Evolutionary conservation across 768 basidiomycete genomes (phyloP), one percentile per base, ranked within the genome.

Genomic region (Xerocomellus dryophilus): DNA sequence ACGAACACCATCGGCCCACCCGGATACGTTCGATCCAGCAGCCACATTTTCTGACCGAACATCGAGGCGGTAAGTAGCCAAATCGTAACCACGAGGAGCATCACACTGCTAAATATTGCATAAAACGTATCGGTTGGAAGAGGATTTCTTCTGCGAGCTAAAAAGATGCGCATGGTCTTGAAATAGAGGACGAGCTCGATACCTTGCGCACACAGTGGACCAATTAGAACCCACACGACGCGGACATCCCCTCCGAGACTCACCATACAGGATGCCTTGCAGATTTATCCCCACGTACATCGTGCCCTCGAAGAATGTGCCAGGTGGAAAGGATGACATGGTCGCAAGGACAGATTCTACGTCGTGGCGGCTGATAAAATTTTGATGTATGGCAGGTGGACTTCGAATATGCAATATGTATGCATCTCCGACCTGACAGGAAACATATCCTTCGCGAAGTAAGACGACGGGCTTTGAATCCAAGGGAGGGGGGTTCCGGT

Each of bases 11-110:
- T 42, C 27, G 62, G 51, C n/a, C 73, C 72, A 5, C 71, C 70
- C 7, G 72, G 72, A 35, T 66, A 68, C n/a, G 3, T 44, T 64
- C 48, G 0, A 53, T 69, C 50, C 7, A 63, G 55, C 12, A 75
- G 56, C 74, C 74, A 75, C 54, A 66, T 61, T 35, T 61, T 44
- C 46, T 68, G 55, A 3, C 63, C 63, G 15, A 35, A 62, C 6
- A 66, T 68, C 1, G 29, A 31, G 10, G 29, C 10, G 10, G 9
- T 4, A 31, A 4, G 10, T 15, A 66, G 49, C 45, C 63, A 69
- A 10, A 68, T 49, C 1, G 71, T 67, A 59, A 59, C 62, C 1
- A 70, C 53, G 15, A 67, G 54, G 1, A 43, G 43, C 43, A 68
- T 45, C 12, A 42, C 43, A 5, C n/a, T 58, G 31, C 56, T 60